Evolutionary conservation across 2,329 filamentous ascomycete species (phyloP), one percentile per base, ranked within the genome.

Genomic region (Colletotrichum viniferum): DNA sequence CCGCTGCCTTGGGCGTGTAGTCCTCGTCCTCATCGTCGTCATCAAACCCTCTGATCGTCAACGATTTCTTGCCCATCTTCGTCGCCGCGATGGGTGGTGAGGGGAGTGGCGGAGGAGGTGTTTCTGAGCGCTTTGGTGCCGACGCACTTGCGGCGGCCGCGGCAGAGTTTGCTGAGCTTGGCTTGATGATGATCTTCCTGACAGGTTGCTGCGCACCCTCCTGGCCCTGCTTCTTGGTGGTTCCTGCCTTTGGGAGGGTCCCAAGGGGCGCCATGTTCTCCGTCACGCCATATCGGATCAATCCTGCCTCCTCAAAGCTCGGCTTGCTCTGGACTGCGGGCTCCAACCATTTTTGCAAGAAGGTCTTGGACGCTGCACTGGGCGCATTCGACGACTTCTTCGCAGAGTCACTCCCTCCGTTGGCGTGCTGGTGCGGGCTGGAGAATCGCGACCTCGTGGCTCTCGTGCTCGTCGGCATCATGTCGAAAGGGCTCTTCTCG

Each of bases 211-310:
- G 77, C 78, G 68, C 74, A 77, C 69, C 80, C 75, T 83, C 79
- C 65, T 76, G 79, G 12, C 77, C 83, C 28, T 77, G 79, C 80
- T 82, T 85, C 81, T 86, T 88, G 48, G 84, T 78, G 71, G 81
- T 82, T 80, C 89, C 85, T 26, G 88, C 89, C 84, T 90, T 91
- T 14, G 96, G 96, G 79, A 92, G 88, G 70, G 92, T 90, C 55
- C 96, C 96, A 71, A 98, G 86, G 30, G 96, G 93, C 69, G 92
- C 93, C 96, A 98, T 98, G 80, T 93, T 93, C 84, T 95, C 93
- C 74, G 97, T 87, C 21, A 97, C 94, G 77, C 94, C 94, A 83
- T 92, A 91, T 64, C 93, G 89, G 80, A 93, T 88, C 79, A 97
- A 89, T 60, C 94, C 94, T 73, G 90, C 91, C 82, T 98, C 95